phyloP scores from a whole-genome alignment of 1,139 yeast genomes.

The Kazachstania sp. region DNA sequence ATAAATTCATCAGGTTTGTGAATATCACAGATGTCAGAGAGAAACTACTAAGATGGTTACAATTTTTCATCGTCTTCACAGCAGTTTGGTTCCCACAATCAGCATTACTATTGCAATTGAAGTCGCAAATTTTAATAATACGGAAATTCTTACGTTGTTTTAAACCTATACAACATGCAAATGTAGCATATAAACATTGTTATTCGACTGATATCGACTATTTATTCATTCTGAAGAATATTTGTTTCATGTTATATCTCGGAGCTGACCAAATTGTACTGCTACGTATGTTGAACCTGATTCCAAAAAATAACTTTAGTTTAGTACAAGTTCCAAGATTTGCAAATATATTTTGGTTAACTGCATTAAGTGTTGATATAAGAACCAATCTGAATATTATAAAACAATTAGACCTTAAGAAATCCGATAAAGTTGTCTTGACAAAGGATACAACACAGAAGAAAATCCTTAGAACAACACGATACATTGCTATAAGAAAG shows the following conservation, averaged over 20 bases:
- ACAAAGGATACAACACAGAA: background rate
- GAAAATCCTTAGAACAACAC: conserved; percentile 31
- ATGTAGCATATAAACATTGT: background rate
- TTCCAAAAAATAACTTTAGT: conserved; percentile 30
- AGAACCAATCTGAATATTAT: background rate
- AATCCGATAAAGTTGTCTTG: background rate
- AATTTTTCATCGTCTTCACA: background rate
- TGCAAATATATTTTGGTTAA: conserved; percentile 63
- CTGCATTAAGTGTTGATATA: conserved; percentile 35
- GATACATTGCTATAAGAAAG: conserved; percentile 45
- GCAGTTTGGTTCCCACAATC: background rate
- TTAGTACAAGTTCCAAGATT: conserved; percentile 32
- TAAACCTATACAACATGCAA: conserved; percentile 4
- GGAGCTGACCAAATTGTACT: conserved; percentile 63
- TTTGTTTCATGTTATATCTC: conserved; percentile 67
- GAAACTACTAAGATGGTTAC: conserved; percentile 1
- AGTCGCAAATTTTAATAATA: conserved; percentile 1
- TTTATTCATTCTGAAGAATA: conserved; percentile 49
- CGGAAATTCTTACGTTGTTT: conserved; percentile 4
- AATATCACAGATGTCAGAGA: background rate
- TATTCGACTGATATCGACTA: conserved; percentile 40
- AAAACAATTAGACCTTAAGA: background rate
- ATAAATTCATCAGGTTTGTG: background rate
- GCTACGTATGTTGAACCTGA: conserved; percentile 40
- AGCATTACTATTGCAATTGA: background rate